Base-by-base conservation (phyloP, 768 basidiomycete genomes). In the Psilocybe subaeruginosa region DNA sequence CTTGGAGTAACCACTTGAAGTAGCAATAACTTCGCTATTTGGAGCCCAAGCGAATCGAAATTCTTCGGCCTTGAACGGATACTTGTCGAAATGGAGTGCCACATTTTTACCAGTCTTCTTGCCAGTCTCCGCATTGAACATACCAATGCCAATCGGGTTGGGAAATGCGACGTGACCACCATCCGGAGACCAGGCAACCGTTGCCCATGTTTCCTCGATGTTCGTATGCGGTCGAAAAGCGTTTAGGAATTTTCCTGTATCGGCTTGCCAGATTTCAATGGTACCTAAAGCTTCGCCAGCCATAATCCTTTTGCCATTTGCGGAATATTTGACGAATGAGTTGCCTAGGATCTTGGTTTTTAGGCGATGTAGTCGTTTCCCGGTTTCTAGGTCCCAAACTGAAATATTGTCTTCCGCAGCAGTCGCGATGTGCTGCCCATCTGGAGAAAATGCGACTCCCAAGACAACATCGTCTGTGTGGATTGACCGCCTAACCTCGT, bases 331-430 rank as follows among this genome's bases (percentile, higher is more conserved):
- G 8, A 57, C 31, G 30, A n/a, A 46, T 4, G 56, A 48, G 23
- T 46, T 30, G 8, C 33, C 19, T 9, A 23, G n/a, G 11, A 33
- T 30, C 3, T 12, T 39, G 5, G 56, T 47, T 8, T 57, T 11
- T 1, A 57, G n/a, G 6, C 5, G 6, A 14, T 29, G 33, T 12
- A 57, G 3, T 2, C 47, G 37, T 29, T 19, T 19, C 3, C 56
- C 47, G 8, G 47, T 49, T 35, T 35, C 30, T 9, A 57, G 8
- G 11, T 57, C 56, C 56, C 56, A 57, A 9, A 57, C 49, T 12
- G 46, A 46, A 16, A 57, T 48, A 27, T 19, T n/a, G 9, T 23
- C 47, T 16, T 27, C 16, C 9, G 30, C 46, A 11, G 19, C 31
- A 3, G 43, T 17, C 9, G 56, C 47, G 8, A 57, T 49, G 2